phyloP scores from a whole-genome alignment of 2,329 filamentous ascomycete genomes.

The Aspergillus ochraceoroseus region DNA sequence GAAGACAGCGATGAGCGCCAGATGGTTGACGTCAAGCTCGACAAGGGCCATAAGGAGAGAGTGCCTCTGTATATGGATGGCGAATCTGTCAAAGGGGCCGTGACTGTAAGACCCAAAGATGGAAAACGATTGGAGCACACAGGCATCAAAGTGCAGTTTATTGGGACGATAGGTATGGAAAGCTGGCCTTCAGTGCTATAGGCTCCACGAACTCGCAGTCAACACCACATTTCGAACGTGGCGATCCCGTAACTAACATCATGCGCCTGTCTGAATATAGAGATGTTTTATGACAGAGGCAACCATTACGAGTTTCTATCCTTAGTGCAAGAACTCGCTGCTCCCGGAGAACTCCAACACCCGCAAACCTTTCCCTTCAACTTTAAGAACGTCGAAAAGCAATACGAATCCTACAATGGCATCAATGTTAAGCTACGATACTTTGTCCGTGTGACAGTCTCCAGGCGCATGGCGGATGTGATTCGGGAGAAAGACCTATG shows the following conservation, averaged over 20 bases:
- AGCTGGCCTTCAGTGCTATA: not conserved
- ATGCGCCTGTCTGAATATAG: slow-evolving; percentile 49
- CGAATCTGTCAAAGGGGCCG: slow-evolving; percentile 93
- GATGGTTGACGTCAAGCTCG: slow-evolving; percentile 95
- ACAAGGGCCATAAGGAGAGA: slow-evolving; percentile 96
- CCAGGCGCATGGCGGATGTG: slow-evolving; percentile 93
- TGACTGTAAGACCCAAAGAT: slow-evolving; percentile 94
- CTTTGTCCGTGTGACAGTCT: slow-evolving; percentile 95
- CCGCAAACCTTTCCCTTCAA: slow-evolving; percentile 99
- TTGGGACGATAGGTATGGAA: slow-evolving; percentile 82
- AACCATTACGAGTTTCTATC: slow-evolving; percentile 99
- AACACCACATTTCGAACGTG: too few species aligned
- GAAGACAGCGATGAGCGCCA: slow-evolving; percentile 90
- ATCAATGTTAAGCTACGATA: slow-evolving; percentile 99
- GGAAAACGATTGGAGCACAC: slow-evolving; percentile 97
- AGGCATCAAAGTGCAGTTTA: slow-evolving; percentile 99
- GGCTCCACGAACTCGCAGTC: not conserved
- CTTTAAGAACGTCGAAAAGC: slow-evolving; percentile 99
- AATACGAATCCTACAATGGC: slow-evolving; percentile 98
- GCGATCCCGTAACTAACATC: too few species aligned
- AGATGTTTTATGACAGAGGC: slow-evolving; percentile 99
- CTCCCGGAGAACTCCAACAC: slow-evolving; percentile 95
- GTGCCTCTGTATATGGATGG: slow-evolving; percentile 96
- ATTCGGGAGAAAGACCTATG: slow-evolving; percentile 99
- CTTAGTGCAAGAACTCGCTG: slow-evolving; percentile 91